Base-by-base conservation (phyloP, 2,329 filamentous ascomycete species). In the Trichoderma guizhouense region DNA sequence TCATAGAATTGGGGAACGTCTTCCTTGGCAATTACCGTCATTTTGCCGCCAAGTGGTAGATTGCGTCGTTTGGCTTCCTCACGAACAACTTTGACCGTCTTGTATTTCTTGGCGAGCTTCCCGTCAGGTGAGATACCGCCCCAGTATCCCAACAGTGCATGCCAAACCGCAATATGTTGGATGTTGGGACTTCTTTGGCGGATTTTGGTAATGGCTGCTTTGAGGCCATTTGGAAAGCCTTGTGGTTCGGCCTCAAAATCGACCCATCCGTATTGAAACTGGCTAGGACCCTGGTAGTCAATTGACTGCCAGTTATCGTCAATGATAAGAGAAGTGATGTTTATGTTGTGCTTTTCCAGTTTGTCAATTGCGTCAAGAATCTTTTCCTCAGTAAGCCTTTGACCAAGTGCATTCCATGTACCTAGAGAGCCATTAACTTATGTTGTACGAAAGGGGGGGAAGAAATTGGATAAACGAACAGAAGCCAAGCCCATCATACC, bases 221-320 rank as follows among this genome's bases (percentile, higher is more conserved):
- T 93, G 9, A 99, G 84, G 0, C 96, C 96, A 2, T 88, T 84
- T 0, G 95, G 95, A 72, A 99, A 99, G 0, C 90, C 89, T 30
- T 87, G 85, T 12, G 89, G 86, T 72, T 97, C 93, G 0, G 95
- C 96, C 78, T 98, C 95, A 74, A 99, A 98, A 8, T 91, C 88
- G 11, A 89, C 88, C 94, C 93, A 97, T 30, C 90, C 87, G 71
- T 87, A 82, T 64, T 88, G 86, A 73, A 87, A 89, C 74, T 89
- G 86, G 21, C 84, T 83, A 5, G 84, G 78, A 0, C 85, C 85
- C 28, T 78, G 76, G 34, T 85, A 75, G 74, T 88, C 89, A 61
- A 97, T 86, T 9, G 91, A 89, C 81, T 97, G 95, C 96, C 96
- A 99, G 76, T 97, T 97, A 79, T 99, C 96, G 76, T 99, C 96